Evolutionary conservation across 371 early-diverging fungal species (phyloP), one percentile per base, ranked within the genome.

Genomic region (Basidiobolus meristosporus): DNA sequence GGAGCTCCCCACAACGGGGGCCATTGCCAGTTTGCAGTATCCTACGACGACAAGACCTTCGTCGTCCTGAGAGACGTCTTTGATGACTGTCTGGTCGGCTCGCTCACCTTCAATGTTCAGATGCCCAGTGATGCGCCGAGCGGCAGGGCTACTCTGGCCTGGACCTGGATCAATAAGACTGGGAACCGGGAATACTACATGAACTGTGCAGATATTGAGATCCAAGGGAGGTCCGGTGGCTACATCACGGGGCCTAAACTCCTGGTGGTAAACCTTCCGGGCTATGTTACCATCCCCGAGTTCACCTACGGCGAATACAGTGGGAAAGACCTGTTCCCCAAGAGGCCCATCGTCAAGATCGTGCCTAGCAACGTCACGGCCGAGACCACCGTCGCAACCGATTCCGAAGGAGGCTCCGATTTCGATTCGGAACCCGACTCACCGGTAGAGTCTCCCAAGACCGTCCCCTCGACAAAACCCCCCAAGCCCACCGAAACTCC

Each of bases 181-280:
- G 77, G 73, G 10, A 65, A 70, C 53, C 67, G 73, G 33, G 77
- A 73, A 55, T 61, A 58, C 40, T 79, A 79, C 65, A 63, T 63
- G 55, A 68, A 68, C 60, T 75, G 78, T 41, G 65, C 68, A 15
- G 76, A 75, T 30, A 54, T 76, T 16, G 45, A 42, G 12, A 64
- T 78, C 42, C 9, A 53, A 29, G 66, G 68, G 10, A 37, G 28
- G 7, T 19, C 33, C 5, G 38, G 53, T 11, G 52, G 59, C 36
- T 21, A 40, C 7, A 39, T 68, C 29, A 42, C 53, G 1, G 76
- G 73, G 7, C 60, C 58, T 4, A 44, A 57, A 34, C 44, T 68
- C 42, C 36, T 70, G 16, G 51, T 65, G 5, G 68, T 63, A 18
- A 67, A 74, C 52, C 56, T 60, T 7, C 52, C 46, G 9, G 39